Conservation (phyloP, 2,329 filamentous ascomycete genomes). For the Aureobasidium sp. region DNA sequence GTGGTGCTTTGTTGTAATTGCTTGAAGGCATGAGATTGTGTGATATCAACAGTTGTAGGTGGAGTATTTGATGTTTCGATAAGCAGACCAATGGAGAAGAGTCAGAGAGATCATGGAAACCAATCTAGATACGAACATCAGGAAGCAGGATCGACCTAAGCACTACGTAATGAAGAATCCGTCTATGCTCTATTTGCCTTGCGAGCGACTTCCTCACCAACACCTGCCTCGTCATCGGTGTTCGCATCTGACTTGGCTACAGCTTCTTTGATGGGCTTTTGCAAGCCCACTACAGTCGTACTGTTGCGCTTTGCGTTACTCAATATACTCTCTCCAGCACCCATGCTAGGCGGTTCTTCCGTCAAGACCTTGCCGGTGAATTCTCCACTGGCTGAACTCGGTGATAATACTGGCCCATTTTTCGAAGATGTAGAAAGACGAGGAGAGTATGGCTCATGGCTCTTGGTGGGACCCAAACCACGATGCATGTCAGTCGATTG, state of each 20-base stretch:
- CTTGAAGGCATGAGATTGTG: background rate
- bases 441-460: conserved; percentile 24
- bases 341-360: conserved; percentile 15
- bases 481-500: background rate
- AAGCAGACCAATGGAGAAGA: too few species aligned
- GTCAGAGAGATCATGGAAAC: background rate
- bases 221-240: background rate
- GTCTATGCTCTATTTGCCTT: background rate
- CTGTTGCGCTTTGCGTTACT: conserved; percentile 20
- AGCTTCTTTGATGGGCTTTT: conserved; percentile 29
- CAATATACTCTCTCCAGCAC: conserved; percentile 24
- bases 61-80: background rate
- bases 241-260: background rate
- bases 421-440: conserved; percentile 19
- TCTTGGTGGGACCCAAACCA: conserved; percentile 17
- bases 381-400: conserved; percentile 18
- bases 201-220: conserved; percentile 1
- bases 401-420: conserved; percentile 18
- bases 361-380: conserved; percentile 3
- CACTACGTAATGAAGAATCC: background rate
- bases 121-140: background rate
- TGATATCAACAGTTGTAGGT: background rate
- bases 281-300: conserved; percentile 24
- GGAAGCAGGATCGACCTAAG: background rate
- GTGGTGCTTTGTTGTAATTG: background rate